phyloP scores from a whole-genome alignment of 768 basidiomycete species.

The Calocybe cyanea region DNA sequence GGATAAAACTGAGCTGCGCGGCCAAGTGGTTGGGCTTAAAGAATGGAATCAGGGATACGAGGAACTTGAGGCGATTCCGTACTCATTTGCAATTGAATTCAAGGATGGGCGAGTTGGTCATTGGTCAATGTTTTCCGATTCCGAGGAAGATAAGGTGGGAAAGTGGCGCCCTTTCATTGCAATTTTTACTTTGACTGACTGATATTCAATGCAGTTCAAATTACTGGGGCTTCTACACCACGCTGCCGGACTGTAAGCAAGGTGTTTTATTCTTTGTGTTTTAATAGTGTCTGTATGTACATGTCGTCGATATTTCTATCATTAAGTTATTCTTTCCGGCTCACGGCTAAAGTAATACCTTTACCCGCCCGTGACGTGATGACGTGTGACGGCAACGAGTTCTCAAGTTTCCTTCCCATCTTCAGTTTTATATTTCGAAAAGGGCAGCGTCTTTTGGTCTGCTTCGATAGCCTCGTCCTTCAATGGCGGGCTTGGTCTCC shows the following conservation, averaged over 20 bases:
- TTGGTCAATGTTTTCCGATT: constrained; percentile 61
- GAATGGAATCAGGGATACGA: constrained; percentile 71
- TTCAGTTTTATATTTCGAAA: too few relatives aligned
- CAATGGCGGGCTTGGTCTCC: constrained; percentile 62
- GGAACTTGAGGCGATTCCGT: constrained; percentile 59
- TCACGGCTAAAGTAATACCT: too few relatives aligned
- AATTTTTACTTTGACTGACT: constrained; percentile 2
- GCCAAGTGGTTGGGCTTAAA: constrained; percentile 40
- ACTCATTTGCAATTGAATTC: constrained; percentile 67
- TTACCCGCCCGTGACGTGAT: constrained; percentile 15
- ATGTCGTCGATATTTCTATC: too few relatives aligned
- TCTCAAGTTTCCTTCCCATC: too few relatives aligned
- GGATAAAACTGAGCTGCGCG: constrained; percentile 45
- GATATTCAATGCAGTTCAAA: constrained; percentile 33
- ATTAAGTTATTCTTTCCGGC: too few relatives aligned
- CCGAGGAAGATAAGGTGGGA: constrained; percentile 61
- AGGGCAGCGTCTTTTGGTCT: constrained; percentile 6
- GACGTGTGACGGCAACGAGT: constrained; percentile 9
- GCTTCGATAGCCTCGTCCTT: constrained; percentile 20
- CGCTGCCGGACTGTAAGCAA: constrained; percentile 34
- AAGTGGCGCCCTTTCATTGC: neutral
- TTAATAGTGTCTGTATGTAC: constrained; percentile 1
- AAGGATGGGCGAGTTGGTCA: constrained; percentile 37
- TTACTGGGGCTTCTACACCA: constrained; percentile 44
- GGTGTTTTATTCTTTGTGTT: constrained; percentile 6